These are phyloP conservation scores for Pilatotrama ljubarskyi DNA, from an alignment of 768 basidiomycete species.

Conservation along the genomic window DNA sequence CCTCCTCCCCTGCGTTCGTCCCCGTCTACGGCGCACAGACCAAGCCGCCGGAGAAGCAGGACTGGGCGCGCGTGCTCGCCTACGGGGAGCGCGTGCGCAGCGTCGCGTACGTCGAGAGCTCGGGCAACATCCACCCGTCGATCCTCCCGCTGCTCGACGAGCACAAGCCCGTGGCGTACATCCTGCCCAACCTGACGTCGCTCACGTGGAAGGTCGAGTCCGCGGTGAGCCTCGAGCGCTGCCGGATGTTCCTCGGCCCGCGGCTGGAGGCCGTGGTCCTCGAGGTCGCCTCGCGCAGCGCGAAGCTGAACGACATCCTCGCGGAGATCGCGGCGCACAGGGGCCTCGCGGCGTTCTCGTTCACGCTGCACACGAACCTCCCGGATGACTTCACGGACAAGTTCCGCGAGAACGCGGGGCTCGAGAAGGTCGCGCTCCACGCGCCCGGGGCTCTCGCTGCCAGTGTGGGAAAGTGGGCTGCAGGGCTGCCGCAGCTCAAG, in stretches of 20 bases:
- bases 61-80: slow-evolving; percentile 66
- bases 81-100: slow-evolving; percentile 70
- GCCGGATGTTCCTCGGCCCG: slow-evolving; percentile 65
- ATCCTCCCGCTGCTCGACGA: slow-evolving; percentile 70
- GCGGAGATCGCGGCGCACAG: slow-evolving; percentile 62
- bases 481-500: slow-evolving; percentile 60
- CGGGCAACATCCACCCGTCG: slow-evolving; percentile 61
- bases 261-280: slow-evolving; percentile 59
- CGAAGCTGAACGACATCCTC: slow-evolving; percentile 61
- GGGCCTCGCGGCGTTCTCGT: slow-evolving; percentile 65
- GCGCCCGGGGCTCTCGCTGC: slow-evolving; percentile 75
- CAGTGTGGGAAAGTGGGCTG: slow-evolving; percentile 74
- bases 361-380: slow-evolving; percentile 66
- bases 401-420: slow-evolving; percentile 53
- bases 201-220: slow-evolving; percentile 75
- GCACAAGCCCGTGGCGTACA: slow-evolving; percentile 57
- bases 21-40: slow-evolving; percentile 38
- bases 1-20: slow-evolving; percentile 3
- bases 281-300: slow-evolving; percentile 59
- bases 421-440: slow-evolving; percentile 64
- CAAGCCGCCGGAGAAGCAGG: slow-evolving; percentile 60
- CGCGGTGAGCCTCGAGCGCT: slow-evolving; percentile 62
- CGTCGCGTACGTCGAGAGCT: slow-evolving; percentile 67
- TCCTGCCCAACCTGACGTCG: slow-evolving; percentile 69
- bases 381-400: slow-evolving; percentile 73